phyloP scores from a whole-genome alignment of 371 early-diverging fungal species.

The Apophysomyces ossiformis region DNA sequence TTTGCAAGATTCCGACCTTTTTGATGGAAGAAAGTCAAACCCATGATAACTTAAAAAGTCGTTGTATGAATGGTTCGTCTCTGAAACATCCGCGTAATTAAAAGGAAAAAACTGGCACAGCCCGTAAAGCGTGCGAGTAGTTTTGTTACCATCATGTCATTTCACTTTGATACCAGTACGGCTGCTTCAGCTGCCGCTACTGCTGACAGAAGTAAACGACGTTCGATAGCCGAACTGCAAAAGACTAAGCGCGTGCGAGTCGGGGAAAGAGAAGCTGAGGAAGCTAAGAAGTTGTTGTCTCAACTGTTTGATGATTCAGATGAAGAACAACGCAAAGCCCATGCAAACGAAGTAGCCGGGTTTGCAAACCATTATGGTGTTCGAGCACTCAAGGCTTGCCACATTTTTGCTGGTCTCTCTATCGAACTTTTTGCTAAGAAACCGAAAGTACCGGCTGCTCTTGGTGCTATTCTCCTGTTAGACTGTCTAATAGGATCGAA shows the following conservation, averaged over 20 bases:
- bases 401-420: conserved; percentile 22
- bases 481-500: conserved; percentile 17
- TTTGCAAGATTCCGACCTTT: too few relatives aligned
- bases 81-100: conserved; percentile 14
- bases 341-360: conserved; percentile 14
- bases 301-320: conserved; percentile 15
- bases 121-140: background rate
- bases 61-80: background rate
- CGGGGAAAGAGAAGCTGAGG: conserved; percentile 47
- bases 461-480: conserved; percentile 17
- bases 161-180: conserved; percentile 38
- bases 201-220: conserved; percentile 44
- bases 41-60: conserved; percentile 17
- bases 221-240: conserved; percentile 32
- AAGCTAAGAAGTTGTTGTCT: conserved; percentile 22
- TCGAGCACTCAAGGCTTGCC: conserved; percentile 25
- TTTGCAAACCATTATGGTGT: conserved; percentile 23
- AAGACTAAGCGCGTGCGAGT: conserved; percentile 45
- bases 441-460: conserved; percentile 10
- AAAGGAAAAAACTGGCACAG: conserved; percentile 11
- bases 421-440: conserved; percentile 28
- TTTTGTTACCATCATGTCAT: conserved; percentile 30
- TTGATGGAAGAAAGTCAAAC: conserved; percentile 35
- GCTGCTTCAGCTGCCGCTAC: conserved; percentile 45
- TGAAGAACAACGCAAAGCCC: conserved; percentile 16